Conservation (phyloP, 1,284 basidiomycete genomes). For the Ceratobasidium sp. region DNA sequence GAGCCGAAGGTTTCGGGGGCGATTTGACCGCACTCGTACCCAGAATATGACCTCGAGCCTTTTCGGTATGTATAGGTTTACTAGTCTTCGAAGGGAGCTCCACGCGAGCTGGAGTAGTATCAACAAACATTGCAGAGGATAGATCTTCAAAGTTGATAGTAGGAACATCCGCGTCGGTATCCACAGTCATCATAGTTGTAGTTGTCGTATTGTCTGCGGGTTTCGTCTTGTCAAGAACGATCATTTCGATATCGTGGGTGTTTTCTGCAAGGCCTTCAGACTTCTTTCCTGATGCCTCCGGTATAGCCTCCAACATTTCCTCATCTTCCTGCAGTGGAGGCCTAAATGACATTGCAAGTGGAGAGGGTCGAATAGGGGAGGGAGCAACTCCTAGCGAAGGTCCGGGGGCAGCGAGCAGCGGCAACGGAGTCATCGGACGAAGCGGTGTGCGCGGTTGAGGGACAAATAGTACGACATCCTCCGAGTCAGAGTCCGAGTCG, state of each 20-base stretch:
- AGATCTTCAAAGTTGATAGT: conserved; percentile 39
- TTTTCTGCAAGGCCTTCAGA: background rate
- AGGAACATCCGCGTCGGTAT: conserved; percentile 14
- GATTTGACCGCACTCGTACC: background rate
- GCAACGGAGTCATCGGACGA: conserved; percentile 30
- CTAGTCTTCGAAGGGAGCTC: background rate
- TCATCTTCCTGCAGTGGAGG: conserved; percentile 23
- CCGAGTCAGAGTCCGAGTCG: conserved; percentile 36
- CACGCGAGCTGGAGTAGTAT: conserved; percentile 30
- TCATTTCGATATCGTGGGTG: background rate
- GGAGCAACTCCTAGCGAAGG: conserved; percentile 5
- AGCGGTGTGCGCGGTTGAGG: conserved; percentile 35
- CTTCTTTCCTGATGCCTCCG: background rate
- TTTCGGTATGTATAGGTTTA: background rate
- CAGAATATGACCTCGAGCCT: background rate
- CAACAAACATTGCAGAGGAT: conserved; percentile 36
- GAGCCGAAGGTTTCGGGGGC: background rate
- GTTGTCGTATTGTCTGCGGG: background rate
- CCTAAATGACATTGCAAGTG: conserved; percentile 29
- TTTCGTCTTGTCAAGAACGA: background rate
- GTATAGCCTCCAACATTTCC: background rate
- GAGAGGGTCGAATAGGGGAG: conserved; percentile 38
- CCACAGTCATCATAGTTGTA: background rate
- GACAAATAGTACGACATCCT: conserved; percentile 39
- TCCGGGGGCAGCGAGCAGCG: conserved; percentile 14